Base-by-base conservation (phyloP, 108 stramenopile species). In the Schizochytrium sp. region DNA sequence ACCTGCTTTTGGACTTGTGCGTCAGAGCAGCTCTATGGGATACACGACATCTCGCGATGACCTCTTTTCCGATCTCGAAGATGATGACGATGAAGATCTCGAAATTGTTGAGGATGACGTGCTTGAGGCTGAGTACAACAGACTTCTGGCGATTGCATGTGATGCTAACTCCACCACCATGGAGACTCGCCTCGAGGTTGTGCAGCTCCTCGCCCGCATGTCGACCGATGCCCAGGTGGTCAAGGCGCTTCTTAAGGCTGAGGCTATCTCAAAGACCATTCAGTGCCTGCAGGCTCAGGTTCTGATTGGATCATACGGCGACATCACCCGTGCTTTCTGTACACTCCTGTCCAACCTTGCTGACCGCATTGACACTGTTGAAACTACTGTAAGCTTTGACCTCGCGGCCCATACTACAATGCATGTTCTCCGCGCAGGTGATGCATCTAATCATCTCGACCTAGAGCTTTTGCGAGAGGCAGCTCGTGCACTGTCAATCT, bases 281-380 rank as follows among this genome's bases (percentile, higher is more conserved):
- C 64, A 69, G 64, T 44, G 64, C 64, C 64, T 69, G 10, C 64
- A 69, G 64, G 64, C 64, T 0, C 64, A 69, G 64, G 64, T 69
- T 7, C 64, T 69, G 42, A 28, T 7, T 8, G 19, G 64, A 2
- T 28, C 64, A 44, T 44, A 44, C 28, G 64, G 64, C 19, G 64
- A 69, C 19, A 38, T 69, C 12, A 44, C 64, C 42, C 28, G 64
- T 44, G 7, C 64, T 15, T 69, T 69, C 64, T 69, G 64, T 44
- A 69, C 64, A 44, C 64, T 69, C 19, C 64, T 69, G 42, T 28
- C 19, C 12, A 69, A 69, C 64, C 64, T 69, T 2, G 64, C 64
- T 44, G 64, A 8, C 42, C 64, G 44, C 64, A 8, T 69, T 15
- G 64, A 69, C 0, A 38, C 64, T 44, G 19, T 69, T 38, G 12